These are phyloP conservation scores for Magnaporthiopsis incrustans DNA, from an alignment of 2,329 filamentous ascomycete species.

Conservation along the genomic window DNA sequence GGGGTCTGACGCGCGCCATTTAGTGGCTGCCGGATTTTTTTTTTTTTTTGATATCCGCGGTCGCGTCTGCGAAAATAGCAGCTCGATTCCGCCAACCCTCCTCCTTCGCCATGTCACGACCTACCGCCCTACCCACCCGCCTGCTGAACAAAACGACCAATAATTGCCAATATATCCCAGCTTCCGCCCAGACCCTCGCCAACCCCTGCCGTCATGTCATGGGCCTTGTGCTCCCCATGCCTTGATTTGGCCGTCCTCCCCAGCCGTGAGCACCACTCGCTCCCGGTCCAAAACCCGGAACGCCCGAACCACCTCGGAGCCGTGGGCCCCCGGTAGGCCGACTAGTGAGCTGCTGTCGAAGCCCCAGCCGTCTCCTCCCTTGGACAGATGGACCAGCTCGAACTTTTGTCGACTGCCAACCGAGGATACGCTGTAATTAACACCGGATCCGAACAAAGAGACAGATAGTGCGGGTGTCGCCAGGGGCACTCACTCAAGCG, in stretches of 20 bases:
- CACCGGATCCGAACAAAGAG: too few relatives aligned
- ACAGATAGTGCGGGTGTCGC: constrained; percentile 41
- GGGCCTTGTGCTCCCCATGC: constrained; percentile 38
- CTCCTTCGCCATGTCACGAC: neutral
- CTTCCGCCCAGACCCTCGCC: too few relatives aligned
- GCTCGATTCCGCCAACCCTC: neutral
- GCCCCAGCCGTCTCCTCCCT: constrained; percentile 36
- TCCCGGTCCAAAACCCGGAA: constrained; percentile 57
- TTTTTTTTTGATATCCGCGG: neutral
- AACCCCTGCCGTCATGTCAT: neutral
- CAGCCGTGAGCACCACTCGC: constrained; percentile 49
- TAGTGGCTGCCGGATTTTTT: too few relatives aligned
- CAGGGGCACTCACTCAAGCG: constrained; percentile 55
- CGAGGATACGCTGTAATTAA: constrained; percentile 17
- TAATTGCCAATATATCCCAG: neutral
- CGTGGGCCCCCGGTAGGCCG: constrained; percentile 53
- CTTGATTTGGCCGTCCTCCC: constrained; percentile 50
- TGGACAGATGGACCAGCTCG: constrained; percentile 51
- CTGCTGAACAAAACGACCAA: neutral
- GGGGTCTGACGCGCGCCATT: neutral
- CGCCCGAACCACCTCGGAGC: constrained; percentile 53
- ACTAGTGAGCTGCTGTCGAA: constrained; percentile 49
- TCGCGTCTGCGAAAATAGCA: neutral
- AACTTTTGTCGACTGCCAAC: constrained; percentile 45
- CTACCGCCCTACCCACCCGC: too few relatives aligned